A percentile compares a stretch with the other conserved stretches of the same genome.
phyloP scores from a whole-genome alignment of 768 basidiomycete genomes.

The Tulasnella sp. region DNA sequence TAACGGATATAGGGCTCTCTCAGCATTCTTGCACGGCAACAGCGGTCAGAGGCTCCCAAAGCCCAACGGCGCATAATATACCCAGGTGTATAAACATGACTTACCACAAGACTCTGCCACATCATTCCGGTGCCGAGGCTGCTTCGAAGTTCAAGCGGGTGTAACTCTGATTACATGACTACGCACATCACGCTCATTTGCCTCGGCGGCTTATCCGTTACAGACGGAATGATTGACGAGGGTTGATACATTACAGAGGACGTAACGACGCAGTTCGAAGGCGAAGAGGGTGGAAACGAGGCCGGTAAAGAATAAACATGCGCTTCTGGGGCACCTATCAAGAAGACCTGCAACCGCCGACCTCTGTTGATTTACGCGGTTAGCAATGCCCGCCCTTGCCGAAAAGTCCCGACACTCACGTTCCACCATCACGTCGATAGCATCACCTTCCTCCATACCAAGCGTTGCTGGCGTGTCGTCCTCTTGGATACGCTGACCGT shows the following conservation, averaged over 20 bases:
- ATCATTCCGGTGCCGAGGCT: background rate
- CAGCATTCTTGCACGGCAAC: background rate
- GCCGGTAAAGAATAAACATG: background rate
- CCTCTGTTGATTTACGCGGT: background rate
- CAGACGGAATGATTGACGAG: background rate
- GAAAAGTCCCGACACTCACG: slow-evolving; percentile 47
- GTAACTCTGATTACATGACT: background rate
- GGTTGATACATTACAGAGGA: background rate
- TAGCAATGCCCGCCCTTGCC: background rate
- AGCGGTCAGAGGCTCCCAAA: background rate
- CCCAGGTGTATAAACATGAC: background rate
- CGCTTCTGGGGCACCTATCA: background rate
- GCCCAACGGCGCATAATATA: background rate
- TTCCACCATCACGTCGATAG: slow-evolving; percentile 96
- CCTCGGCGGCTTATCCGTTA: background rate
- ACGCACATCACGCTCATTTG: background rate
- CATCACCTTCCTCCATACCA: slow-evolving; percentile 82
- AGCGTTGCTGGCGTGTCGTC: slow-evolving; percentile 82
- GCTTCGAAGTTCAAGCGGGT: background rate
- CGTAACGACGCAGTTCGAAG: background rate
- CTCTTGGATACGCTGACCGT: slow-evolving; percentile 78
- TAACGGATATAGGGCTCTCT: background rate
- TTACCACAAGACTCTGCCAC: background rate
- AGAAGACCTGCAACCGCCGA: background rate
- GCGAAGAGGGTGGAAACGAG: background rate